Conservation (phyloP, 345 rosid species). For the Pelargonium nanum region DNA sequence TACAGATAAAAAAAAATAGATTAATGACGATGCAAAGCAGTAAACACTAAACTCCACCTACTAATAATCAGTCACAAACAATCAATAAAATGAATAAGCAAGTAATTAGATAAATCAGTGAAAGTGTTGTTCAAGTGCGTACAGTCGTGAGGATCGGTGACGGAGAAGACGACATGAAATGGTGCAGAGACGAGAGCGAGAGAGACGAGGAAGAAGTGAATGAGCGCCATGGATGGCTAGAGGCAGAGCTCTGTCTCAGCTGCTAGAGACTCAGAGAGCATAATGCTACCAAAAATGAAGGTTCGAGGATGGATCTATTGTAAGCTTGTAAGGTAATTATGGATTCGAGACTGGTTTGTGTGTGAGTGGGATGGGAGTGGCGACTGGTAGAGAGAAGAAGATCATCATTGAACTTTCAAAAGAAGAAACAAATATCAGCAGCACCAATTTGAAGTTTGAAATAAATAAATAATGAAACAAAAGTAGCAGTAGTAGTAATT, state of each 20-base stretch:
- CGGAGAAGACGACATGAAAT: constrained; percentile 3
- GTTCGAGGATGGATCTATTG: too few species aligned
- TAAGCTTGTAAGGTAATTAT: too few species aligned
- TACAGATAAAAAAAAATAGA: too few species aligned
- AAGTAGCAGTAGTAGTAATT: not conserved
- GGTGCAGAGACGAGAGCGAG: constrained; percentile 3
- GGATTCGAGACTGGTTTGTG: too few species aligned
- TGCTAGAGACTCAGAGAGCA: not conserved
- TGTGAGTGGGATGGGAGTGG: too few species aligned
- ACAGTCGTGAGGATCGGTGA: constrained; percentile 15
- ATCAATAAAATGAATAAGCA: not conserved
- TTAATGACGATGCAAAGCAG: too few species aligned
- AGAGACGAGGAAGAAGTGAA: not conserved
- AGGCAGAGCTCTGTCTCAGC: not conserved
- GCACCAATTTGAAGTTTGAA: too few species aligned
- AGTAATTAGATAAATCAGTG: not conserved
- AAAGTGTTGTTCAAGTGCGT: not conserved
- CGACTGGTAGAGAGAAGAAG: too few species aligned
- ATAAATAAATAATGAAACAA: not conserved
- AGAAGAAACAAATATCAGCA: too few species aligned
- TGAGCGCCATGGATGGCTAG: not conserved
- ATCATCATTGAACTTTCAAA: too few species aligned
- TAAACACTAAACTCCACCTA: too few species aligned
- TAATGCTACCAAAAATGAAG: not conserved
- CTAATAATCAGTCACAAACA: not conserved